These are phyloP conservation scores for Claviceps spartinae DNA, from an alignment of 2,329 filamentous ascomycete species.

Conservation along the genomic window DNA sequence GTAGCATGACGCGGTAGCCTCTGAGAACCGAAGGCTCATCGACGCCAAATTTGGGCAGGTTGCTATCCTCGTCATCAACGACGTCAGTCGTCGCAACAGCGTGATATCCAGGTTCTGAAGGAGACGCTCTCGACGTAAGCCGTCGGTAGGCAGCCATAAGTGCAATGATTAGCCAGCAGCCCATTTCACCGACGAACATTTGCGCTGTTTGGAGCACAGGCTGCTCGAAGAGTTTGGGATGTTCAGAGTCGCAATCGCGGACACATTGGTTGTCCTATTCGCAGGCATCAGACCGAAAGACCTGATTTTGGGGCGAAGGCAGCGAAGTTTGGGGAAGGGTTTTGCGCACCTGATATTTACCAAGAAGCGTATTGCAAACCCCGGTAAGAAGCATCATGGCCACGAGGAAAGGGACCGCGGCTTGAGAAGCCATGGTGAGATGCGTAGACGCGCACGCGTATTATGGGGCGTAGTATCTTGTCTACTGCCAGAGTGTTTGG, in stretches of 20 bases:
- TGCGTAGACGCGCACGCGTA: background rate
- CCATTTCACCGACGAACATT: slow-evolving; percentile 96
- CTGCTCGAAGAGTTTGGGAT: slow-evolving; percentile 71
- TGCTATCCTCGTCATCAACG: slow-evolving; percentile 14
- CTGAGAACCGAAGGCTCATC: slow-evolving; percentile 46
- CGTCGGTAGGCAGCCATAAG: slow-evolving; percentile 52
- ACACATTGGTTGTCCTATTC: slow-evolving; percentile 89
- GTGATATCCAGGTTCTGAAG: slow-evolving; percentile 46
- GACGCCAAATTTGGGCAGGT: slow-evolving; percentile 29
- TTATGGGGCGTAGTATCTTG: background rate
- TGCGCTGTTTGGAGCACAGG: slow-evolving; percentile 92
- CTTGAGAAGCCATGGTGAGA: slow-evolving; percentile 51
- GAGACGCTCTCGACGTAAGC: slow-evolving; percentile 31
- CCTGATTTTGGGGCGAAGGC: background rate
- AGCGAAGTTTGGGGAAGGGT: too few relatives aligned
- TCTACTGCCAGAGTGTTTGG: background rate
- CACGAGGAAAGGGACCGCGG: slow-evolving; percentile 71
- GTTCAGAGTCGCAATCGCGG: slow-evolving; percentile 64
- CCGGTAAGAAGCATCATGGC: slow-evolving; percentile 94
- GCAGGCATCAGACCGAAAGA: background rate
- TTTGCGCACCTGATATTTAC: slow-evolving; percentile 73
- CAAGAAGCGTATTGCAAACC: slow-evolving; percentile 91
- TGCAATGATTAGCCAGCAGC: slow-evolving; percentile 85
- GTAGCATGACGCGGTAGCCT: slow-evolving; percentile 58
- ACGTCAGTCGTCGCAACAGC: slow-evolving; percentile 41